Percentiles rank a stretch among this genome's conserved stretches.
These are phyloP conservation scores for Saccharomycopsis sp. DNA, from an alignment of 805 yeast species.

Conservation along the genomic window DNA sequence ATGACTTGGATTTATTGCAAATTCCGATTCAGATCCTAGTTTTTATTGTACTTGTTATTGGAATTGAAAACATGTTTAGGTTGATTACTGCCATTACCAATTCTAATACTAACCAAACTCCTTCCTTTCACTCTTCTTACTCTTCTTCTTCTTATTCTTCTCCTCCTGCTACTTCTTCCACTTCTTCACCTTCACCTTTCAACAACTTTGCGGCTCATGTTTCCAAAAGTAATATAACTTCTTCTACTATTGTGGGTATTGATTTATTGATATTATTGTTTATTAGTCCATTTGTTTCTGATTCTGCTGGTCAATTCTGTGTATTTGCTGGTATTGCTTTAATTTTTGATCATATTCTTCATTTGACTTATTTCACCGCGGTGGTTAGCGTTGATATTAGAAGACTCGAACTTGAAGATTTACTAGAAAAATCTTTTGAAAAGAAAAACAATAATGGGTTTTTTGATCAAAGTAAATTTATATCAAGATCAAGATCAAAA, in stretches of 20 bases:
- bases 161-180: too few relatives aligned
- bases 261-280: conserved; percentile 23
- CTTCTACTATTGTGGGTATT: conserved; percentile 28
- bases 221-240: conserved; percentile 27
- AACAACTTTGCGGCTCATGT: conserved; percentile 29
- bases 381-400: conserved; percentile 59
- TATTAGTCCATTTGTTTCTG: conserved; percentile 24
- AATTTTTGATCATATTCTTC: conserved; percentile 49
- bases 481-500: too few relatives aligned
- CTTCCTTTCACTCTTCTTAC: too few relatives aligned
- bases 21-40: conserved; percentile 33
- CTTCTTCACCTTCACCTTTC: conserved; percentile 34
- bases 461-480: background rate
- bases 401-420: conserved; percentile 33
- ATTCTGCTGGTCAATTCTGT: conserved; percentile 31
- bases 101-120: conserved; percentile 21
- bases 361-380: conserved; percentile 53
- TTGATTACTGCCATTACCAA: conserved; percentile 30
- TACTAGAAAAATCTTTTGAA: background rate
- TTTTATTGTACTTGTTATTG: conserved; percentile 31
- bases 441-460: background rate
- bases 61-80: conserved; percentile 39
- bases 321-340: conserved; percentile 38
- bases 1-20: conserved; percentile 25
- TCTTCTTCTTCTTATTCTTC: too few relatives aligned